Percentiles rank a stretch among this genome's conserved stretches.
phyloP scores from a whole-genome alignment of 495 filamentous ascomycete genomes.

The Penicillium arizonense region DNA sequence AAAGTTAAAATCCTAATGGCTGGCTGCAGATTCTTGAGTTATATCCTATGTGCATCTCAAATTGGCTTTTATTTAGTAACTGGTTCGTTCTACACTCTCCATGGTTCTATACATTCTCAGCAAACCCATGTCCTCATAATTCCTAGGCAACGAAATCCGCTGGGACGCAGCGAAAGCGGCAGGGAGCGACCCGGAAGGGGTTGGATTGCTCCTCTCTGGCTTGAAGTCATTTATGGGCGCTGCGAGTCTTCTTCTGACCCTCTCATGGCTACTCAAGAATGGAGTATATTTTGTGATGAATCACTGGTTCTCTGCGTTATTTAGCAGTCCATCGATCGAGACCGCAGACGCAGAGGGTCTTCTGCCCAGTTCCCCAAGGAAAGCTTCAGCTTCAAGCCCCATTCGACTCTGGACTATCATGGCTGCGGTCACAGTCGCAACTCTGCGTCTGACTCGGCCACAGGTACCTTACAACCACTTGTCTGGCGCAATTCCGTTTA shows the following conservation, averaged over 20 bases:
- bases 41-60: constrained; percentile 19
- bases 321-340: background rate
- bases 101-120: too few species aligned
- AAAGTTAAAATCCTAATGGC: background rate
- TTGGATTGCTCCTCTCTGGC: constrained; percentile 23
- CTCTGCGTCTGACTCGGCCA: constrained; percentile 16
- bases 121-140: too few species aligned
- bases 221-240: constrained; percentile 19
- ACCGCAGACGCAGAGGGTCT: constrained; percentile 7
- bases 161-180: constrained; percentile 26
- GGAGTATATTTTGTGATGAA: constrained; percentile 7
- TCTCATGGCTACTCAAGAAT: constrained; percentile 13
- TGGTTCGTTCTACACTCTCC: background rate
- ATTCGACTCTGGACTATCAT: constrained; percentile 11
- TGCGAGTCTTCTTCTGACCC: constrained; percentile 5
- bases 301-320: constrained; percentile 14
- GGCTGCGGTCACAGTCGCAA: background rate
- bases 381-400: background rate
- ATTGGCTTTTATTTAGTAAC: constrained; percentile 25
- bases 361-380: background rate
- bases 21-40: constrained; percentile 9
- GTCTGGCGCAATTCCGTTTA: constrained; percentile 24
- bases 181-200: constrained; percentile 21
- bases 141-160: constrained; percentile 16
- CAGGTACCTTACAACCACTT: constrained; percentile 25